phyloP scores from a whole-genome alignment of 2,329 filamentous ascomycete species.

The Penicillium sp. region DNA sequence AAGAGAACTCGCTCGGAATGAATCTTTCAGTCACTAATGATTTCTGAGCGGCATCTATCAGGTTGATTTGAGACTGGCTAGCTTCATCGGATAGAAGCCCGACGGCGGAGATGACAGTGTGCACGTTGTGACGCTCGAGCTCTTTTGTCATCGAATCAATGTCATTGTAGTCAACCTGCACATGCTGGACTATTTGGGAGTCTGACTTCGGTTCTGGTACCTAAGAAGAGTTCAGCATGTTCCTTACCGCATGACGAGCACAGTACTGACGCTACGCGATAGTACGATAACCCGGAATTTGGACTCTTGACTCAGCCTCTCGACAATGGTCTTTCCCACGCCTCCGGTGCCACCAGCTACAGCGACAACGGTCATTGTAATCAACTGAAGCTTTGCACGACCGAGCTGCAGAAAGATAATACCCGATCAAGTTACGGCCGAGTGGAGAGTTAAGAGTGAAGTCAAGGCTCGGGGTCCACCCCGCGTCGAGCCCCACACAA shows the following conservation, averaged over 20 bases:
- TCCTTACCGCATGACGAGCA: not conserved
- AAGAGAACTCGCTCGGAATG: slow-evolving; percentile 46
- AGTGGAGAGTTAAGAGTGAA: not conserved
- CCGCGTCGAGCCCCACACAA: slow-evolving; percentile 13
- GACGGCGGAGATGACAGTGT: slow-evolving; percentile 49
- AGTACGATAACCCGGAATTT: slow-evolving; percentile 44
- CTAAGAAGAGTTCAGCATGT: not conserved
- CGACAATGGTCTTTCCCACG: slow-evolving; percentile 49
- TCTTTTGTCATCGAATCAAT: slow-evolving; percentile 24
- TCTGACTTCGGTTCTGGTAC: slow-evolving; percentile 1
- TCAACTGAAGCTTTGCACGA: not conserved
- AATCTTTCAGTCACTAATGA: slow-evolving; percentile 42
- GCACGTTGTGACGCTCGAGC: slow-evolving; percentile 40
- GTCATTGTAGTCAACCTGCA: slow-evolving; percentile 36
- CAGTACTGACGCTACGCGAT: slow-evolving; percentile 38
- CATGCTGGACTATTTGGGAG: slow-evolving; percentile 14
- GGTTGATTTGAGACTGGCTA: slow-evolving; percentile 39
- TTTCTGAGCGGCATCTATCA: slow-evolving; percentile 46
- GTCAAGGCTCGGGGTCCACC: slow-evolving; percentile 7
- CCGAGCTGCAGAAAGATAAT: not conserved
- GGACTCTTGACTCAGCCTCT: slow-evolving; percentile 37
- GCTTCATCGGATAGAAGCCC: slow-evolving; percentile 29
- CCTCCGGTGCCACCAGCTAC: slow-evolving; percentile 49
- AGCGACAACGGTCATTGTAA: slow-evolving; percentile 43
- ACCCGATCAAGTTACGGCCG: not conserved